phyloP scores from a whole-genome alignment of 108 stramenopile genomes.

The Skeletonema potamos region DNA sequence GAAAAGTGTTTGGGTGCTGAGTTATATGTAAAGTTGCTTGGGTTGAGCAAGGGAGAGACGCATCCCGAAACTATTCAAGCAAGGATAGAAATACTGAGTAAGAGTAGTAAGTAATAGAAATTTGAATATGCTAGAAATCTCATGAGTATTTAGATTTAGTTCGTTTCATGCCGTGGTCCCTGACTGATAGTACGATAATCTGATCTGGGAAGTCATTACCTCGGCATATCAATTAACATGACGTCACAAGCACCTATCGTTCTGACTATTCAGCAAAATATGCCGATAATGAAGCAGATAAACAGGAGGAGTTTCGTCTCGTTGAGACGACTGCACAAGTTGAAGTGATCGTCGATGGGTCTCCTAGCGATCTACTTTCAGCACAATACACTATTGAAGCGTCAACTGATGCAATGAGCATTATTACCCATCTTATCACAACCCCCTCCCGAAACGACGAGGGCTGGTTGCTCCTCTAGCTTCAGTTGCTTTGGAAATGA shows the following conservation, averaged over 20 bases:
- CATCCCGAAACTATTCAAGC: constrained; percentile 4
- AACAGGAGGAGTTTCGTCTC: not conserved
- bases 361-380: not conserved
- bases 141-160: no score
- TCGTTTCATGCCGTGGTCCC: no score
- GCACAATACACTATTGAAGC: not conserved
- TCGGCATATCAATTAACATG: no score
- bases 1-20: not conserved
- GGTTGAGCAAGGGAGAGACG: constrained; percentile 14
- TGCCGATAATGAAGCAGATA: not conserved
- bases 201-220: no score
- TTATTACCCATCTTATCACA: not conserved
- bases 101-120: no score
- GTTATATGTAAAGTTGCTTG: not conserved
- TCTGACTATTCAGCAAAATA: no score
- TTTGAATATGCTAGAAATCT: no score
- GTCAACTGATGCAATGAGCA: not conserved
- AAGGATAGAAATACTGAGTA: not conserved
- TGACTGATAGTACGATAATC: no score
- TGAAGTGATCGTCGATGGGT: not conserved
- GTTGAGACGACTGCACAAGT: not conserved
- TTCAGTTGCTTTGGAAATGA: not conserved
- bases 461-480: not conserved
- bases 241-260: no score
- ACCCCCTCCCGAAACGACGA: not conserved